phyloP scores from a whole-genome alignment of 331 rosid genomes.

The Spiraea crenata region DNA sequence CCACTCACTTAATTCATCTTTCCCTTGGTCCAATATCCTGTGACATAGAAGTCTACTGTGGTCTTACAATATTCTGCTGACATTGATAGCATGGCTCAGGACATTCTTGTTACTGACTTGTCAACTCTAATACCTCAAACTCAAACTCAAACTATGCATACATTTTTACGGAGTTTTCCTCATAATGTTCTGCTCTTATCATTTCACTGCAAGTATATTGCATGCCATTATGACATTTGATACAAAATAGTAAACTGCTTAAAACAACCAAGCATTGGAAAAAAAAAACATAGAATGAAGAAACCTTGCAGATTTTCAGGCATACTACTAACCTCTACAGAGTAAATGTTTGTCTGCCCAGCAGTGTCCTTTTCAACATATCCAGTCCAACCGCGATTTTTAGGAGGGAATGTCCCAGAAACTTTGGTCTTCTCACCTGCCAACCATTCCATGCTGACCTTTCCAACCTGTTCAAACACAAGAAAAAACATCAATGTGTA shows the following conservation, averaged over 20 bases:
- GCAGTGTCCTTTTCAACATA: slow-evolving; percentile 98
- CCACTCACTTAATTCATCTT: neutral
- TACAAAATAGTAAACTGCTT: neutral
- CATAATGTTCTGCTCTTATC: neutral
- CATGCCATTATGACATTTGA: neutral
- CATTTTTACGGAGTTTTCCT: neutral
- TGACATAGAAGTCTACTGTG: neutral
- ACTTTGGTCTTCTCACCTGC: slow-evolving; percentile 89
- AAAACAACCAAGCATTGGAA: neutral
- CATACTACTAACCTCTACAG: slow-evolving; percentile 70
- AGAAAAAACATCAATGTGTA: neutral
- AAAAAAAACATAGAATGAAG: neutral
- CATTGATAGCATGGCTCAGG: neutral
- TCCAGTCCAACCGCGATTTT: slow-evolving; percentile 78
- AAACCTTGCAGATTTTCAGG: neutral
- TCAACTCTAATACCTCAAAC: neutral
- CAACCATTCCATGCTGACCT: slow-evolving; percentile 85
- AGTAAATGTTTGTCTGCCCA: slow-evolving; percentile 92
- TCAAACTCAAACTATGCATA: neutral
- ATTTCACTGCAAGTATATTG: too few relatives aligned
- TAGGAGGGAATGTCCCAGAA: slow-evolving; percentile 81
- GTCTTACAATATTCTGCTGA: neutral
- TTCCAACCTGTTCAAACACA: slow-evolving; percentile 58
- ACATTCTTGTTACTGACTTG: neutral
- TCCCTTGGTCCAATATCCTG: neutral